These are phyloP conservation scores for Alternaria brassicae DNA, from an alignment of 2,329 filamentous ascomycete genomes.

Conservation along the genomic window DNA sequence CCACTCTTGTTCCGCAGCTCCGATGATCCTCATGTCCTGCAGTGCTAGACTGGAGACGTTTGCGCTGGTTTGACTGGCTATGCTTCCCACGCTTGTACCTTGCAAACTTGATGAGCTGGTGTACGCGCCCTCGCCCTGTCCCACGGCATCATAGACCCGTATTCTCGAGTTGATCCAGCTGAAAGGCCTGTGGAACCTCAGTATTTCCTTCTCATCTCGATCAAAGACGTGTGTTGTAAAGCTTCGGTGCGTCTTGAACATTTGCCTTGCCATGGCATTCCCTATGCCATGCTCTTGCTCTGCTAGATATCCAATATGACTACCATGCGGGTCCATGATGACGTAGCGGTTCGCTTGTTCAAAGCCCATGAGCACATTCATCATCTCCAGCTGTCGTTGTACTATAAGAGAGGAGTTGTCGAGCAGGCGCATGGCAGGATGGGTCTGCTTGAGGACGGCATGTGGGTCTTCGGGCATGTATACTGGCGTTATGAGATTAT, in stretches of 20 bases:
- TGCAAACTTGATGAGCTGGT: conserved; percentile 55
- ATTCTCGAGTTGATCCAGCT: conserved; percentile 68
- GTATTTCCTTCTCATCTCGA: conserved; percentile 64
- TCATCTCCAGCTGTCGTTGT: conserved; percentile 69
- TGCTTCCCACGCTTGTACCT: conserved; percentile 52
- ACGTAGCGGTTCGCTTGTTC: conserved; percentile 72
- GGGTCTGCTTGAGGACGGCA: conserved; percentile 64
- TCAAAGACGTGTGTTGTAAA: conserved; percentile 73
- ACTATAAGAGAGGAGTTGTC: conserved; percentile 68
- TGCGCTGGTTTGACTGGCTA: conserved; percentile 55
- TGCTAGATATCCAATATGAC: conserved; percentile 69
- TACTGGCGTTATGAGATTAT: conserved; percentile 65
- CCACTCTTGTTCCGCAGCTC: conserved; percentile 70
- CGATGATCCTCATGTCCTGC: conserved; percentile 67
- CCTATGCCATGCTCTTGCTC: conserved; percentile 68
- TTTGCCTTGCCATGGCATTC: conserved; percentile 64
- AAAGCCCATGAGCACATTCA: conserved; percentile 71
- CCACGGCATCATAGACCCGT: conserved; percentile 47
- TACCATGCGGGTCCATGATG: conserved; percentile 69
- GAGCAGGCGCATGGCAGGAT: conserved; percentile 65
- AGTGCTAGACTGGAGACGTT: conserved; percentile 63
- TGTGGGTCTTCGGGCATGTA: conserved; percentile 67
- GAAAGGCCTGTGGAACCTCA: conserved; percentile 68
- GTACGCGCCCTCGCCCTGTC: conserved; percentile 31
- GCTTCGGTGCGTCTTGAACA: conserved; percentile 67